Evolutionary conservation across 2,329 filamentous ascomycete species (phyloP).

Genomic region (Madurella mycetomatis): DNA sequence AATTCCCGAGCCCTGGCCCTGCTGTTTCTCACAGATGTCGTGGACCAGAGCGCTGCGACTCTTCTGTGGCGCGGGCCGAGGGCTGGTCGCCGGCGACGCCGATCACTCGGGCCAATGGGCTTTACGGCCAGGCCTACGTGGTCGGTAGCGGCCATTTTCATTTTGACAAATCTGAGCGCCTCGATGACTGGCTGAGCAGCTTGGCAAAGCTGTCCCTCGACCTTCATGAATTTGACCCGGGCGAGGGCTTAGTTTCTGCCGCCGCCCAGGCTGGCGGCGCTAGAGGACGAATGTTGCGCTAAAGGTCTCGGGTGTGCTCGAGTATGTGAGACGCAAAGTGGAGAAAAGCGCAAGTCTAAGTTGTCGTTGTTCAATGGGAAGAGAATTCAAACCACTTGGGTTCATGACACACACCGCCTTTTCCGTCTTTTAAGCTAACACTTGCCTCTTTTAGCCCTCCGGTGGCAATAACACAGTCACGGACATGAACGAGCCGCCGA

Average conservation of each 20-base stretch:
- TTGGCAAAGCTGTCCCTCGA: conserved; percentile 9
- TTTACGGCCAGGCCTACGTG: conserved; percentile 4
- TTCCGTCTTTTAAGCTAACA: background rate
- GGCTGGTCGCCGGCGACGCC: background rate
- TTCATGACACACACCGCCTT: background rate
- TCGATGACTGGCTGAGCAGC: conserved; percentile 7
- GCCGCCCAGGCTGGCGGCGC: background rate
- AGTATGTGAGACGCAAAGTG: background rate
- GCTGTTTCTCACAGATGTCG: background rate
- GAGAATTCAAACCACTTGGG: background rate
- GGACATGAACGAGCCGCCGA: background rate
- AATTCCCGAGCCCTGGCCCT: background rate
- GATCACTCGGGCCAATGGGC: background rate
- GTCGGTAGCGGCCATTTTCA: background rate
- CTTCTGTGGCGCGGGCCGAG: background rate
- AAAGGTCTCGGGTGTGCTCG: background rate
- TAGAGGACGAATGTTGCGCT: background rate
- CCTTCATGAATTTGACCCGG: background rate
- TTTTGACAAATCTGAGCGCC: background rate
- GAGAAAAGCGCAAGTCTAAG: background rate
- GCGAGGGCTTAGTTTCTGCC: background rate
- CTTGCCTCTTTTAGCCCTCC: background rate
- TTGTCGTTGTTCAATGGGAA: background rate
- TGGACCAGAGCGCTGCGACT: background rate
- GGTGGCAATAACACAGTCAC: background rate